phyloP scores from a whole-genome alignment of 1,284 basidiomycete genomes.

The Pseudozyma pruni region DNA sequence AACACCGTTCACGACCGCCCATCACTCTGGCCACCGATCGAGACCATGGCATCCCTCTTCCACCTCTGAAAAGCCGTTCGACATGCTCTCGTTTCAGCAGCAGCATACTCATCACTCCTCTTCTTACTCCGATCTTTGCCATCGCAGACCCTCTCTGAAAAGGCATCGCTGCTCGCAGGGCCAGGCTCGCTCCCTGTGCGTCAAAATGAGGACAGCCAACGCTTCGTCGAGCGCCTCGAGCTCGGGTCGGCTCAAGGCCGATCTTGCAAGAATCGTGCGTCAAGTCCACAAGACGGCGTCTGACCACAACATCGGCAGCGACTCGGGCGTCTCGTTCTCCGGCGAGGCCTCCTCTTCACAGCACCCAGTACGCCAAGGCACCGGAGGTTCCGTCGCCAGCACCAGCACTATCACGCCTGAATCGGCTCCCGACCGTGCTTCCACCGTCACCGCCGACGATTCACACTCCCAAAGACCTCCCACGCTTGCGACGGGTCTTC shows the following conservation, averaged over 20 bases:
- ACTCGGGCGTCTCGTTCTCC: conserved; percentile 50
- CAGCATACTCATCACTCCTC: conserved; percentile 22
- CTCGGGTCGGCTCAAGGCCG: conserved; percentile 21
- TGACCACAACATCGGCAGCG: conserved; percentile 46
- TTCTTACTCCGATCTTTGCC: conserved; percentile 8
- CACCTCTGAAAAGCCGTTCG: neutral
- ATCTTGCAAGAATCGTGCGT: conserved; percentile 21
- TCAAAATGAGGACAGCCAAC: conserved; percentile 20
- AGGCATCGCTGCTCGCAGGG: conserved; percentile 19
- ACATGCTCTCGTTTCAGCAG: conserved; percentile 32
- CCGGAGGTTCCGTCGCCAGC: conserved; percentile 43
- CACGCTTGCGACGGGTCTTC: conserved; percentile 1
- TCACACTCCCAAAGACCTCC: neutral
- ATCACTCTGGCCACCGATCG: neutral
- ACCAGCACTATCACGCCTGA: conserved; percentile 52
- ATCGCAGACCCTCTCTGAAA: conserved; percentile 26
- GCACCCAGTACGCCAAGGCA: conserved; percentile 19
- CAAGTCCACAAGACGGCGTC: conserved; percentile 39
- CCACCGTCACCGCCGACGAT: conserved; percentile 22
- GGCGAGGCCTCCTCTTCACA: conserved; percentile 1
- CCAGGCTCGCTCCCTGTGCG: conserved; percentile 18
- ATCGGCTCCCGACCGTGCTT: conserved; percentile 21
- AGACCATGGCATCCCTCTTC: neutral
- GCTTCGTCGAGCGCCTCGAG: conserved; percentile 8
- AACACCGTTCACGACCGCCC: neutral